Conservation (phyloP, 352 stramenopile species). For the Aphanomyces invadans region DNA sequence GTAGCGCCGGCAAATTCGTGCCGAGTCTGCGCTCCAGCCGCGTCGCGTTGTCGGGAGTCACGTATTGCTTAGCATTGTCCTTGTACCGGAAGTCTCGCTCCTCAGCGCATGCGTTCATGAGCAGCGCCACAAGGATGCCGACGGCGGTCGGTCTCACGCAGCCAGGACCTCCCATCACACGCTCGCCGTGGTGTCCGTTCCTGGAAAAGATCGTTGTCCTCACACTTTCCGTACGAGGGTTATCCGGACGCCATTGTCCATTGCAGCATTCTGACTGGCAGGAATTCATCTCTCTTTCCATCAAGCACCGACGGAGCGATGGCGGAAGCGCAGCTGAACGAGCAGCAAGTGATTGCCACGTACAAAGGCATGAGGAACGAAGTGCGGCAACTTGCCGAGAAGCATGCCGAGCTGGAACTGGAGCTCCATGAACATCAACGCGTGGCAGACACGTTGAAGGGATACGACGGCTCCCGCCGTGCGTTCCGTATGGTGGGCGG, state of each 20-base stretch:
- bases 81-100: background rate
- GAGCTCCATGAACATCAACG: constrained; percentile 79
- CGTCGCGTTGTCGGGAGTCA: background rate
- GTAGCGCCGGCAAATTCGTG: constrained; percentile 2
- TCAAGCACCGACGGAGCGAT: constrained; percentile 7
- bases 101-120: too few relatives aligned
- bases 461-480: constrained; percentile 63
- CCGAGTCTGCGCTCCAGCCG: background rate
- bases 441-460: constrained; percentile 72
- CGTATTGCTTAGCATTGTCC: background rate
- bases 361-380: constrained; percentile 83
- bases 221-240: background rate
- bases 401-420: constrained; percentile 77
- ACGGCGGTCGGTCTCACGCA: background rate
- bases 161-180: background rate
- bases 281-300: background rate
- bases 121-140: background rate
- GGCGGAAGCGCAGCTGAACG: constrained; percentile 43
- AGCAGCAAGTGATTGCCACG: constrained; percentile 79
- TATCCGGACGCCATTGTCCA: background rate
- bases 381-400: constrained; percentile 75
- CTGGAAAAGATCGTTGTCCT: background rate
- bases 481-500: constrained; percentile 94
- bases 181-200: background rate
- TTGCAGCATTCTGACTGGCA: background rate